Percentiles rank a stretch among this genome's conserved stretches.
Evolutionary conservation across 148 eudicot species (phyloP).

Genomic region (Chenopodium formosanum): DNA sequence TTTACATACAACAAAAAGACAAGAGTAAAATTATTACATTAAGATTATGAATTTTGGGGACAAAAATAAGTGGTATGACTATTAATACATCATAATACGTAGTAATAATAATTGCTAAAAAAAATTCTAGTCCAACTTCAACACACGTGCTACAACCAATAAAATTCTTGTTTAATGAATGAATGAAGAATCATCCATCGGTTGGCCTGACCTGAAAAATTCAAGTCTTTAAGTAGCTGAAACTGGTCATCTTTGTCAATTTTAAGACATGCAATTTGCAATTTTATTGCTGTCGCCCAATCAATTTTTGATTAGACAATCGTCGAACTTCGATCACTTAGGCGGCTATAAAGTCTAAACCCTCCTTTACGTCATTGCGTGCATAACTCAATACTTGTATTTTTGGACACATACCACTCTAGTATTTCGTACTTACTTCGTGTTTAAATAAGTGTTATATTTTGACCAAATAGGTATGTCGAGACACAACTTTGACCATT

Average conservation of each 20-base stretch:
- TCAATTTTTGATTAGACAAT: too few species aligned
- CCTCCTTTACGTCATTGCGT: not conserved
- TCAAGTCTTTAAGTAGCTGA: conserved; percentile 21
- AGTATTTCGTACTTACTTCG: too few species aligned
- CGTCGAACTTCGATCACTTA: not conserved
- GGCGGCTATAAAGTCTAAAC: not conserved
- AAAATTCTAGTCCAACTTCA: conserved; percentile 12
- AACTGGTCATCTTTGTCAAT: conserved; percentile 15
- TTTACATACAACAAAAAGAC: not conserved
- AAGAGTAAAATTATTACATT: not conserved
- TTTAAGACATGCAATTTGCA: conserved; percentile 15
- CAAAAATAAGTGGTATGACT: conserved; percentile 17
- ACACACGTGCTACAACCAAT: conserved; percentile 19
- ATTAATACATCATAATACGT: not conserved
- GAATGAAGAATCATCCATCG: not conserved
- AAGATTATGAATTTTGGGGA: not conserved
- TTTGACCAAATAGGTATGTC: too few species aligned
- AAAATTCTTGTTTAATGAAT: not conserved
- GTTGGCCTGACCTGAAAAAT: conserved; percentile 27
- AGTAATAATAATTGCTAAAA: not conserved
- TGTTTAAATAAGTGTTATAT: too few species aligned
- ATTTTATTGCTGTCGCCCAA: not conserved
- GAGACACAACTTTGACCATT: too few species aligned
- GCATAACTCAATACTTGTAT: not conserved
- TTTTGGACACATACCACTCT: too few species aligned